Evolutionary conservation across 2,329 filamentous ascomycete genomes (phyloP), one percentile per base, ranked within the genome.

Genomic region (Talaromyces sp.): DNA sequence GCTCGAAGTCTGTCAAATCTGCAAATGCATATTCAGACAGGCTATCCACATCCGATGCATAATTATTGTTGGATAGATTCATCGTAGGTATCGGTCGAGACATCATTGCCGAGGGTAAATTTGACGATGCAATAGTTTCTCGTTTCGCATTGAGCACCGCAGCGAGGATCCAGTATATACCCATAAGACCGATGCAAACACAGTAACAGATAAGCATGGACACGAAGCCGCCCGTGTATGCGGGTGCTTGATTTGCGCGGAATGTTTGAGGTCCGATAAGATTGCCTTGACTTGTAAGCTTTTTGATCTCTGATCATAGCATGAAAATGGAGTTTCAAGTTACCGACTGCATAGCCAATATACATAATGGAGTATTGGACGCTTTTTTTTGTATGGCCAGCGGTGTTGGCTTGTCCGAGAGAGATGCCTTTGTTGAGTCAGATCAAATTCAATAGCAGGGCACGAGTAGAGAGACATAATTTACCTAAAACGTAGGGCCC

Each of bases 201-300:
- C 75, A 76, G 59, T 78, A 79, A 45, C 74, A 73, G 1, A 70
- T 69, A 22, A 79, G 63, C 75, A 79, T 79, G 3, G 76, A 71
- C 31, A 76, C 67, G 27, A 79, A 75, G 2, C 76, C 75, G 8
- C 74, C 73, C 1, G 73, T 77, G 59, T 80, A 79, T 49, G 69
- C 74, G 0, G 79, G 79, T 1, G 78, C 78, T 62, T 81, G 76
- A 31, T 74, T 71, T 13, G 72, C 71, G 16, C 75, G 72, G 66
- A 81, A 81, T 0, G 77, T 79, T 67, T 80, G 78, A 1, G 79
- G 79, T 0, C 79, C 79, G 59, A 81, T 79, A 1, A 81, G 67
- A 65, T 80, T 80, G 3, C 77, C 71, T 69, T 19, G 31, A 9
- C 6, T 33, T 56, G 19, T 37, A 9, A 56, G 52, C n/a, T 39